A percentile compares a stretch with the other conserved stretches of the same genome.
phyloP scores from a whole-genome alignment of 768 basidiomycete species.

The Chalciporus piperatus region DNA sequence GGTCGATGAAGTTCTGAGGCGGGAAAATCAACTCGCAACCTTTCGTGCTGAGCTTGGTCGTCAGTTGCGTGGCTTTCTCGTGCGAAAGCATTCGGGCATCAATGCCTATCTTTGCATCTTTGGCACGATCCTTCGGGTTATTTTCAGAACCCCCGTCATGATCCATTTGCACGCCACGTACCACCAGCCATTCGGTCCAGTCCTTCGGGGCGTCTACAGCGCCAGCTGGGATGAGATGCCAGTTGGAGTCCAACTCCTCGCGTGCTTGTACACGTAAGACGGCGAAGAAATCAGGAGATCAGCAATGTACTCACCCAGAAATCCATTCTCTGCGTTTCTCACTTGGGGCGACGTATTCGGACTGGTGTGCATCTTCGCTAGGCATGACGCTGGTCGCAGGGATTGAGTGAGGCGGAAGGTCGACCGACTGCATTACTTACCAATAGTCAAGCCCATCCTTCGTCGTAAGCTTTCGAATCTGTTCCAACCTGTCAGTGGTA shows the following conservation, averaged over 20 bases:
- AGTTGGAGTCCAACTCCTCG: conserved; percentile 67
- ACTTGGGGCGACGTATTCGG: conserved; percentile 73
- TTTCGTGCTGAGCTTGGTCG: conserved; percentile 48
- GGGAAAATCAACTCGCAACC: conserved; percentile 75
- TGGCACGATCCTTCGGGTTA: conserved; percentile 35
- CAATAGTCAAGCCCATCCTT: conserved; percentile 74
- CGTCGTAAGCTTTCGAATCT: conserved; percentile 61
- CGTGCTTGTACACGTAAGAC: conserved; percentile 48
- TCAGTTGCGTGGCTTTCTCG: conserved; percentile 62
- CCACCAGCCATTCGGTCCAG: conserved; percentile 80
- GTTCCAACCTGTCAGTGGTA: conserved; percentile 57
- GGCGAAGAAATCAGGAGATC: conserved; percentile 22
- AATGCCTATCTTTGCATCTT: conserved; percentile 63
- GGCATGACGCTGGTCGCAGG: conserved; percentile 59
- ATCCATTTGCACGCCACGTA: conserved; percentile 29
- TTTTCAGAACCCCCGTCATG: conserved; percentile 1
- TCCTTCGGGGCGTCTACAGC: conserved; percentile 52
- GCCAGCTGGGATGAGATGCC: conserved; percentile 65
- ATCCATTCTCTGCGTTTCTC: conserved; percentile 81
- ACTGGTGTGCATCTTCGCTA: conserved; percentile 78
- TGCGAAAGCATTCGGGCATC: conserved; percentile 84
- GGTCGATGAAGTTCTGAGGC: conserved; percentile 79
- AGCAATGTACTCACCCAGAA: conserved; percentile 54
- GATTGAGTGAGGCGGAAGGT: conserved; percentile 5
- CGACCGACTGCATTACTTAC: conserved; percentile 41